Conservation (phyloP, 345 rosid genomes). For the Hevea brasiliensis region DNA sequence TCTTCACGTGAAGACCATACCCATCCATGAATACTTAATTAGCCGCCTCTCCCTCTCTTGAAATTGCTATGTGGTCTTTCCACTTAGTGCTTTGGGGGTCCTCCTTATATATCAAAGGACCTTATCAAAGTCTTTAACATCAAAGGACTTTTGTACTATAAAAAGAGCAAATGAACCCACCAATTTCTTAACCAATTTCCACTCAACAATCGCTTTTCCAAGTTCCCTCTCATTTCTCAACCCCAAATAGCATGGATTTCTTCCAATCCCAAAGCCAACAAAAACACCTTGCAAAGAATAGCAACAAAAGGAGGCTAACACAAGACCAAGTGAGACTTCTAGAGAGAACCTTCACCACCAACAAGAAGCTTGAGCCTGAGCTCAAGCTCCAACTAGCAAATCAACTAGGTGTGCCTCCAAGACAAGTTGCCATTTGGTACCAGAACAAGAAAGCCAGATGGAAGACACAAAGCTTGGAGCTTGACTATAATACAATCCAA, state of each 20-base stretch:
- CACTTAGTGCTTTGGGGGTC: background rate
- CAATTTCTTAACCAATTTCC: background rate
- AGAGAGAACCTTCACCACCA: constrained; percentile 64
- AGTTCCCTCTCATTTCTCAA: background rate
- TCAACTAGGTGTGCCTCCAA: constrained; percentile 65
- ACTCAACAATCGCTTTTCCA: background rate
- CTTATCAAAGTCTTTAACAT: no score
- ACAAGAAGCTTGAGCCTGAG: constrained; percentile 74
- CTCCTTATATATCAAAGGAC: background rate
- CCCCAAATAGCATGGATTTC: constrained; percentile 28
- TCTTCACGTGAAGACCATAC: constrained; percentile 26
- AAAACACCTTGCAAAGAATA: constrained; percentile 1
- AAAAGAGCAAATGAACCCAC: background rate
- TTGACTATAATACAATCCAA: constrained; percentile 52
- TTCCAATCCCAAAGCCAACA: constrained; percentile 26
- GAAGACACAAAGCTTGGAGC: constrained; percentile 76
- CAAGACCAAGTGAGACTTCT: constrained; percentile 67
- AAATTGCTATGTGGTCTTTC: background rate
- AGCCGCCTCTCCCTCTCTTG: constrained; percentile 14
- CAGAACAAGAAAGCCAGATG: constrained; percentile 93
- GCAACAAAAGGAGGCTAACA: constrained; percentile 59
- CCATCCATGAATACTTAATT: background rate
- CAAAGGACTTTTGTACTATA: background rate
- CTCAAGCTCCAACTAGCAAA: constrained; percentile 66
- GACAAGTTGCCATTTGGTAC: constrained; percentile 93